Conservation (phyloP, 495 filamentous ascomycete genomes). For the Penicillium argentinense region DNA sequence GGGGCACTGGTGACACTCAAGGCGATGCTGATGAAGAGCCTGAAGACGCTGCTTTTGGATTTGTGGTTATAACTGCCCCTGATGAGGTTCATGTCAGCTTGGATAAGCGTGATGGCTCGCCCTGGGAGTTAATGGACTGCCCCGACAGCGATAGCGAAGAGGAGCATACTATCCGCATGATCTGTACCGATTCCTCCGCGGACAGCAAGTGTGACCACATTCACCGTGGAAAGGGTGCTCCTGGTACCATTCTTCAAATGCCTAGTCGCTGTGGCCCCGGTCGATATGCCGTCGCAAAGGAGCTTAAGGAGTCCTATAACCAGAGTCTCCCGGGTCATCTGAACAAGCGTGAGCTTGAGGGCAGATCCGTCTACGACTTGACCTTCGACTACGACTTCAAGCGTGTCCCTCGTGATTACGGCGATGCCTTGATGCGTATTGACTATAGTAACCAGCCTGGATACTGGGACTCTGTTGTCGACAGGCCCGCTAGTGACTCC, state of each 20-base stretch:
- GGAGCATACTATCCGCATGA: slow-evolving; percentile 17
- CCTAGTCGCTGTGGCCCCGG: slow-evolving; percentile 34
- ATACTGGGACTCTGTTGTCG: slow-evolving; percentile 38
- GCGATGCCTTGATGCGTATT: slow-evolving; percentile 32
- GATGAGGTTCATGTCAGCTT: slow-evolving; percentile 17
- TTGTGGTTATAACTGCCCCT: slow-evolving; percentile 28
- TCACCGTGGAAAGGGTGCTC: slow-evolving; percentile 23
- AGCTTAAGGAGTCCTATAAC: slow-evolving; percentile 14
- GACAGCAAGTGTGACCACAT: slow-evolving; percentile 34
- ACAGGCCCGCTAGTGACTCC: slow-evolving; percentile 6
- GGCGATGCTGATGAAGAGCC: slow-evolving; percentile 18
- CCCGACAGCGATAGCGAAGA: too few relatives aligned
- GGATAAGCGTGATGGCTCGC: too few relatives aligned
- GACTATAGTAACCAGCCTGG: slow-evolving; percentile 35
- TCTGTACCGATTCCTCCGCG: slow-evolving; percentile 17
- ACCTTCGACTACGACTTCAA: slow-evolving; percentile 37
- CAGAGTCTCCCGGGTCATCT: slow-evolving; percentile 19
- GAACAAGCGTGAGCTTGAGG: background rate
- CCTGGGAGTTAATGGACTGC: too few relatives aligned
- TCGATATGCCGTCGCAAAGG: slow-evolving; percentile 38
- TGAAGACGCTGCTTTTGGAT: slow-evolving; percentile 22
- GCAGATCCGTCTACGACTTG: slow-evolving; percentile 24
- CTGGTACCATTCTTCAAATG: slow-evolving; percentile 37
- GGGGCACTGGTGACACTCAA: slow-evolving; percentile 4
- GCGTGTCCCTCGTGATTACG: slow-evolving; percentile 28